Percentiles rank a stretch among this genome's conserved stretches.
phyloP scores from a whole-genome alignment of 495 filamentous ascomycete genomes.

The Tetracladium setigerum region DNA sequence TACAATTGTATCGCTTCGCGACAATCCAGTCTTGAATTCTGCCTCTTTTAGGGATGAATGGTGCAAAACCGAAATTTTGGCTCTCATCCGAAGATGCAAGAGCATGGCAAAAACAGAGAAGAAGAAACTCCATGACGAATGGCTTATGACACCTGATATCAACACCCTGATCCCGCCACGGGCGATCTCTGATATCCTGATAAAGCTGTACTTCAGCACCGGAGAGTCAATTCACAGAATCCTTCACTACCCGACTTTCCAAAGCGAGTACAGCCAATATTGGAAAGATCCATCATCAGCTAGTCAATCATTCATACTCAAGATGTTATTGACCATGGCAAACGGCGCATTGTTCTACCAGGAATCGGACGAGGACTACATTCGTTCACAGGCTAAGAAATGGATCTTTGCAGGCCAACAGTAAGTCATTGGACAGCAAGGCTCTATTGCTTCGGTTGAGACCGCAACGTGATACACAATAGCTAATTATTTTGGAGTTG shows the following conservation, averaged over 20 bases:
- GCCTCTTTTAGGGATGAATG: not conserved
- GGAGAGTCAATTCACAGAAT: conserved; percentile 43
- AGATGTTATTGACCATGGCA: conserved; percentile 57
- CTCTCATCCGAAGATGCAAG: conserved; percentile 16
- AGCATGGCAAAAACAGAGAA: conserved; percentile 18
- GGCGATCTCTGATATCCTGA: conserved; percentile 36
- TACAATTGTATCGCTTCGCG: conserved; percentile 9
- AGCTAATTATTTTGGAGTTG: conserved; percentile 10
- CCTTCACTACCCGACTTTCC: conserved; percentile 48
- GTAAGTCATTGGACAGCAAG: conserved; percentile 25
- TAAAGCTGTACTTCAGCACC: conserved; percentile 38
- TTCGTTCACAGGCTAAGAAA: conserved; percentile 43
- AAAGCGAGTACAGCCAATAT: conserved; percentile 31
- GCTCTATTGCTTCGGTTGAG: too few relatives aligned
- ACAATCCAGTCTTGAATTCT: not conserved
- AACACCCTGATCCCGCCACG: conserved; percentile 33
- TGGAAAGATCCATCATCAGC: conserved; percentile 24
- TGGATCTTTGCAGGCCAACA: conserved; percentile 56
- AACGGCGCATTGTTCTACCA: conserved; percentile 52
- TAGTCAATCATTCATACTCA: conserved; percentile 40
- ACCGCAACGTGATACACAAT: too few relatives aligned
- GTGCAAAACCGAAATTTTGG: conserved; percentile 10
- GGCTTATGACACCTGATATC: conserved; percentile 5
- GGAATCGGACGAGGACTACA: conserved; percentile 26
- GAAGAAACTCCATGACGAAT: conserved; percentile 15